phyloP scores from a whole-genome alignment of 2,329 filamentous ascomycete species.

The Aplosporella prunicola region DNA sequence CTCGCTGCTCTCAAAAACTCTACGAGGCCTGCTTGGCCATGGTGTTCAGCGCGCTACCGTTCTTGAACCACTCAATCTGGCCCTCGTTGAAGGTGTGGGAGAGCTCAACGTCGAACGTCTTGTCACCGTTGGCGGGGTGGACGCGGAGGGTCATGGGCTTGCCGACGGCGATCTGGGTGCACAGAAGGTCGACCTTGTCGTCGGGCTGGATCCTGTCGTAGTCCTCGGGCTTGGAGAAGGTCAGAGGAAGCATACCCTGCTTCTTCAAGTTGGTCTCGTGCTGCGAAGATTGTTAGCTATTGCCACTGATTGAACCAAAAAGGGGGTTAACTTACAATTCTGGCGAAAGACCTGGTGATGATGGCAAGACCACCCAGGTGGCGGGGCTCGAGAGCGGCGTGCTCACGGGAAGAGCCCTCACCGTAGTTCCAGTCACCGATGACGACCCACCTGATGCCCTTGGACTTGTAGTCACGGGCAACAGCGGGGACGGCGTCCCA shows the following conservation, averaged over 20 bases:
- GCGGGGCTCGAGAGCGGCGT: constrained; percentile 93
- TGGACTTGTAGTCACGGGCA: constrained; percentile 96
- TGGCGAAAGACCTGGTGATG: constrained; percentile 89
- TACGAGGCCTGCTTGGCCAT: constrained; percentile 66
- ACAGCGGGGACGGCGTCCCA: constrained; percentile 85
- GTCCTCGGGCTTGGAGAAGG: constrained; percentile 87
- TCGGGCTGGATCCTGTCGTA: constrained; percentile 95
- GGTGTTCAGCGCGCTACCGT: constrained; percentile 93
- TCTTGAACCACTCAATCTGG: constrained; percentile 99
- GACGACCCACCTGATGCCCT: constrained; percentile 94
- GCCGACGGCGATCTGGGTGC: constrained; percentile 82
- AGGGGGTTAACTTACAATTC: constrained; percentile 53
- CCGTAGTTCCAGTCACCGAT: constrained; percentile 99
- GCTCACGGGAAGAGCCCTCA: constrained; percentile 94
- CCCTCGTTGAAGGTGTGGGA: constrained; percentile 96
- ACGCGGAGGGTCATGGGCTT: constrained; percentile 88
- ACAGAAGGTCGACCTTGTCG: constrained; percentile 82
- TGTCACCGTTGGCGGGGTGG: constrained; percentile 73
- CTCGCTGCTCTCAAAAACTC: constrained; percentile 1
- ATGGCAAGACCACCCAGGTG: constrained; percentile 96
- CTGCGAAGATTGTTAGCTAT: constrained; percentile 21
- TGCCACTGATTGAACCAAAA: constrained; percentile 9
- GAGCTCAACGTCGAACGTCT: constrained; percentile 72
- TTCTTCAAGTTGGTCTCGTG: constrained; percentile 99
- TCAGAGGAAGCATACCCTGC: constrained; percentile 99